Evolutionary conservation across 495 filamentous ascomycete genomes (phyloP).

Genomic region (Neurospora sp.): DNA sequence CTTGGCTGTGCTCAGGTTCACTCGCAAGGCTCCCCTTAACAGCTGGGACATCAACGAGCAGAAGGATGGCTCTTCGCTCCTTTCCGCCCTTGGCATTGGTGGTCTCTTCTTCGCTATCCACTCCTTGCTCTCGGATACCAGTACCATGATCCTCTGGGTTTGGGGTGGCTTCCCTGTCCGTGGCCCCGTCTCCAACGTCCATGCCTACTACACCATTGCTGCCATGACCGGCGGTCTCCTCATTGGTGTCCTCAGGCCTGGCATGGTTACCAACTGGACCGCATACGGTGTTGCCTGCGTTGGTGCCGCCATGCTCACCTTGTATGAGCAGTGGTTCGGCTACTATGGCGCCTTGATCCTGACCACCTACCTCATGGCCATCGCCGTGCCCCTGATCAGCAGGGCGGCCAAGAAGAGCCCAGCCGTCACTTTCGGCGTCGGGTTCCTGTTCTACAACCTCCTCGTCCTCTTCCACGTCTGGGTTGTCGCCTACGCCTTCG

Average conservation of each 20-base stretch:
- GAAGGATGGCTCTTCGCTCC: constrained; percentile 53
- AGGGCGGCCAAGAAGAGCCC: constrained; percentile 67
- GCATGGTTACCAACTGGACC: constrained; percentile 67
- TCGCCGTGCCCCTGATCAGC: constrained; percentile 63
- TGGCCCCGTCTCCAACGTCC: constrained; percentile 79
- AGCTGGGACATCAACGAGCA: constrained; percentile 32
- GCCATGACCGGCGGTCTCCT: constrained; percentile 81
- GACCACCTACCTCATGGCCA: constrained; percentile 73
- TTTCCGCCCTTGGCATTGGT: constrained; percentile 68
- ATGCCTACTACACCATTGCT: constrained; percentile 74
- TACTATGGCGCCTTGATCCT: constrained; percentile 75
- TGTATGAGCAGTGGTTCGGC: constrained; percentile 75
- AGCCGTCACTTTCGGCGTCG: constrained; percentile 71
- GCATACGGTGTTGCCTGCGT: constrained; percentile 66
- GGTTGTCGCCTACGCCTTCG: constrained; percentile 98
- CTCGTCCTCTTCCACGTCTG: constrained; percentile 91
- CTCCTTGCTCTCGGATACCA: constrained; percentile 89
- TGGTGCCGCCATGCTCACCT: constrained; percentile 72
- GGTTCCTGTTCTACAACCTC: constrained; percentile 83
- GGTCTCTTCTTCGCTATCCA: constrained; percentile 88
- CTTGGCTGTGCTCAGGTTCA: constrained; percentile 61
- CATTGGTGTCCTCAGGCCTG: constrained; percentile 62
- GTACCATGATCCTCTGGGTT: constrained; percentile 98
- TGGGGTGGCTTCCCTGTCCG: constrained; percentile 95
- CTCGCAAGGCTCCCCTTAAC: constrained; percentile 44